Evolutionary conservation across 805 yeast genomes (phyloP).

Genomic region (Zygosaccharomyces bailii): DNA sequence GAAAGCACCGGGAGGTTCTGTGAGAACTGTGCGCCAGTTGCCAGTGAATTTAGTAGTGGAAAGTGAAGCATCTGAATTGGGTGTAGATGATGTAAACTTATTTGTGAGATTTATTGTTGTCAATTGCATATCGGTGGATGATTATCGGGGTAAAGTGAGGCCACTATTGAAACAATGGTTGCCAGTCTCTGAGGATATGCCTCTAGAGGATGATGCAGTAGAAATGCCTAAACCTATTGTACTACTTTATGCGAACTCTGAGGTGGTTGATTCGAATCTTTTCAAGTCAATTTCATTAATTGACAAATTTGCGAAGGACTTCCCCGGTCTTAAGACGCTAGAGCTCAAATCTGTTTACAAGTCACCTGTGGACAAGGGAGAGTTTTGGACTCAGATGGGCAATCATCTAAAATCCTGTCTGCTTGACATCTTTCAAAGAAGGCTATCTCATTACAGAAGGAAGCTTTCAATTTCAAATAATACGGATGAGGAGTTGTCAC

Average conservation of each 20-base stretch:
- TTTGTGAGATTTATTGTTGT: slow-evolving; percentile 69
- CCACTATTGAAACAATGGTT: slow-evolving; percentile 85
- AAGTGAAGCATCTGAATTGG: slow-evolving; percentile 8
- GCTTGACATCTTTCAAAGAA: slow-evolving; percentile 28
- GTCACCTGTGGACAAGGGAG: slow-evolving; percentile 30
- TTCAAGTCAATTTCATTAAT: slow-evolving; percentile 33
- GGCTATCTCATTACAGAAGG: slow-evolving; percentile 19
- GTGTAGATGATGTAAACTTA: slow-evolving; percentile 34
- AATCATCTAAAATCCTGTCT: slow-evolving; percentile 23
- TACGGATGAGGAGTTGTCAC: slow-evolving; percentile 13
- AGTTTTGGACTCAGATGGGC: slow-evolving; percentile 31
- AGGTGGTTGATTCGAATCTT: slow-evolving; percentile 30
- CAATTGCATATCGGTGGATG: slow-evolving; percentile 62
- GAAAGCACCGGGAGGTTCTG: slow-evolving; percentile 29
- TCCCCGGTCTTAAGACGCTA: slow-evolving; percentile 29
- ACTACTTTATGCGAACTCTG: slow-evolving; percentile 32
- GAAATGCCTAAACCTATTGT: slow-evolving; percentile 22
- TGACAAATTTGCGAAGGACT: slow-evolving; percentile 35
- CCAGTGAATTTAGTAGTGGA: slow-evolving; percentile 27
- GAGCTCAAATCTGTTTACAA: slow-evolving; percentile 35
- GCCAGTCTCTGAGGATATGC: slow-evolving; percentile 18
- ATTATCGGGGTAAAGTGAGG: slow-evolving; percentile 73
- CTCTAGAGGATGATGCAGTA: slow-evolving; percentile 1
- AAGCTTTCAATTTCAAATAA: slow-evolving; percentile 8
- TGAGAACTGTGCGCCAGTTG: slow-evolving; percentile 25